Conservation (phyloP, 2,329 filamentous ascomycete species). For the Pochonia chlamydosporia region DNA sequence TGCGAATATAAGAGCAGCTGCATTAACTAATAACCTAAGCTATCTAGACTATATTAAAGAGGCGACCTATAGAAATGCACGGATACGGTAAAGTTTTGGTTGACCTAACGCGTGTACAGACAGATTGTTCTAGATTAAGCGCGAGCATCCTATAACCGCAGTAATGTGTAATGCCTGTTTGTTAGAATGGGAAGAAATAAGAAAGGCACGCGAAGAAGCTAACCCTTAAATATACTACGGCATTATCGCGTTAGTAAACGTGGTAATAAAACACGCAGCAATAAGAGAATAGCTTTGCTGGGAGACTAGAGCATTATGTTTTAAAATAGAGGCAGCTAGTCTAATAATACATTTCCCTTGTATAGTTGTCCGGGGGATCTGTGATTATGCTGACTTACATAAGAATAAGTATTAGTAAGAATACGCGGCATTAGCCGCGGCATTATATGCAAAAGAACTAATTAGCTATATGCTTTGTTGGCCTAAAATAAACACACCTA, state of each 20-base stretch:
- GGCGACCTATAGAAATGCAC: not conserved
- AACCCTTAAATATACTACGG: not conserved
- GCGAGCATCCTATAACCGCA: not conserved
- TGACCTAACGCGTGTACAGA: not conserved
- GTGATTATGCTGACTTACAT: constrained; percentile 1
- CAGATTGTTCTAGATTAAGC: not conserved
- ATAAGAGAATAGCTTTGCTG: not conserved
- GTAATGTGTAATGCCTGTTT: not conserved
- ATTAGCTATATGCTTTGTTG: not conserved
- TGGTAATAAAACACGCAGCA: not conserved
- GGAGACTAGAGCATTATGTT: not conserved
- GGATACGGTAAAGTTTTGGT: not conserved
- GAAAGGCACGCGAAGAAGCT: not conserved
- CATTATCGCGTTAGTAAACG: not conserved
- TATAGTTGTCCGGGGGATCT: not conserved
- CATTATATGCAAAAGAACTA: not conserved
- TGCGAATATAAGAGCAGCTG: not conserved
- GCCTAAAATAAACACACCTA: no score
- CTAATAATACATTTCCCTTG: not conserved
- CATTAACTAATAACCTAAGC: not conserved
- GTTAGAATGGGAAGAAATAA: not conserved
- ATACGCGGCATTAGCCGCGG: not conserved
- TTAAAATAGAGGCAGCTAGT: constrained; percentile 2
- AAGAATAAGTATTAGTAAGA: constrained; percentile 4
- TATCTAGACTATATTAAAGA: not conserved